phyloP scores from a whole-genome alignment of 2,329 filamentous ascomycete species.

The Aspergillus intermedius region DNA sequence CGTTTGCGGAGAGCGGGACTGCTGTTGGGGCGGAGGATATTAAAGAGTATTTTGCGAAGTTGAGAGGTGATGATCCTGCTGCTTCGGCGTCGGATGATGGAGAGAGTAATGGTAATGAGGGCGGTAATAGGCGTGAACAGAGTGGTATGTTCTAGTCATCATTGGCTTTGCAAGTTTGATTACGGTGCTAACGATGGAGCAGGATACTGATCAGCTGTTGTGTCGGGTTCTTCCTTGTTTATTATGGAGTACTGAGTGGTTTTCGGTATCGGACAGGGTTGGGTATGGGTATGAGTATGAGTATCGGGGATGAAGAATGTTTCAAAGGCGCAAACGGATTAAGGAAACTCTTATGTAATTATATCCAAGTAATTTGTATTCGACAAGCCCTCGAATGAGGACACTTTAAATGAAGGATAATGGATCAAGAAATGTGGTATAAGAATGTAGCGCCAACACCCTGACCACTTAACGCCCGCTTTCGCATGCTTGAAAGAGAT shows the following conservation, averaged over 20 bases:
- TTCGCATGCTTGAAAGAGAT: background rate
- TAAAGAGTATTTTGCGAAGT: slow-evolving; percentile 89
- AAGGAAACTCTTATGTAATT: too few relatives aligned
- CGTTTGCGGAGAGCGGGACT: slow-evolving; percentile 85
- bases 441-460: background rate
- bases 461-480: too few relatives aligned
- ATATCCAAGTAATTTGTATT: too few relatives aligned
- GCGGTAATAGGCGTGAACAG: slow-evolving; percentile 39
- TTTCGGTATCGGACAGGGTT: too few relatives aligned
- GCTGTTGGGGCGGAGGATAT: slow-evolving; percentile 92
- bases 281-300: too few relatives aligned
- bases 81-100: slow-evolving; percentile 28
- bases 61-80: slow-evolving; percentile 72
- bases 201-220: background rate
- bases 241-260: too few relatives aligned
- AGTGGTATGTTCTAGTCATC: slow-evolving; percentile 33
- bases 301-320: too few relatives aligned
- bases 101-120: slow-evolving; percentile 22
- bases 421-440: background rate
- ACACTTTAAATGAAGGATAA: too few relatives aligned
- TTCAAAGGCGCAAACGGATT: too few relatives aligned
- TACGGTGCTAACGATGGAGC: background rate
- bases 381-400: too few relatives aligned
- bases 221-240: background rate
- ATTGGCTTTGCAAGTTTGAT: background rate